Evolutionary conservation across 78 protist genomes (phyloP).

Genomic region (Dictyostelium intermedium): DNA sequence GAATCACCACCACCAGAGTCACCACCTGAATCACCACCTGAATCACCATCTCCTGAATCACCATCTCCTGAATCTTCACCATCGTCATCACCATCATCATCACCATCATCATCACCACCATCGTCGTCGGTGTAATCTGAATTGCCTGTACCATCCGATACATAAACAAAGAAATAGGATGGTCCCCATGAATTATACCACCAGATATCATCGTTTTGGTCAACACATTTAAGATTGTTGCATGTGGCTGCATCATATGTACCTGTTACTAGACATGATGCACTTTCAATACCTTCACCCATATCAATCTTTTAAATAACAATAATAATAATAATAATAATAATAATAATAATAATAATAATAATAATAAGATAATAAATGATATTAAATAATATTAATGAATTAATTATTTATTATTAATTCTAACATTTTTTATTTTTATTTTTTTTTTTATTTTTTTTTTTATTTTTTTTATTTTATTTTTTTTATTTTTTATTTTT

Average conservation of each 20-base stretch:
- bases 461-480: not conserved
- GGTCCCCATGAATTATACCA: conserved; percentile 61
- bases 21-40: conserved; percentile 10
- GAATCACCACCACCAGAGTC: not conserved
- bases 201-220: conserved; percentile 30
- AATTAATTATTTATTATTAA: too few species aligned
- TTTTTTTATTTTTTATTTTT: not conserved
- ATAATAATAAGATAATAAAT: too few species aligned
- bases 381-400: too few species aligned
- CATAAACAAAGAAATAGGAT: conserved; percentile 49
- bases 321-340: not conserved
- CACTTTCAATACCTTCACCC: not conserved
- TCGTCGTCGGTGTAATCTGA: conserved; percentile 5
- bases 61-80: conserved; percentile 4
- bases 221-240: not conserved
- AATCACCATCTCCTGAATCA: not conserved
- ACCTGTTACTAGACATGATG: not conserved
- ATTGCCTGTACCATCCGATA: not conserved
- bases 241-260: not conserved
- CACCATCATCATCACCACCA: conserved; percentile 16
- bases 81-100: not conserved
- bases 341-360: not conserved
- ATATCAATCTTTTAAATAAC: not conserved
- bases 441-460: not conserved
- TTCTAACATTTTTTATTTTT: too few species aligned